phyloP scores from a whole-genome alignment of 805 yeast species.

The Candida vaughaniae region DNA sequence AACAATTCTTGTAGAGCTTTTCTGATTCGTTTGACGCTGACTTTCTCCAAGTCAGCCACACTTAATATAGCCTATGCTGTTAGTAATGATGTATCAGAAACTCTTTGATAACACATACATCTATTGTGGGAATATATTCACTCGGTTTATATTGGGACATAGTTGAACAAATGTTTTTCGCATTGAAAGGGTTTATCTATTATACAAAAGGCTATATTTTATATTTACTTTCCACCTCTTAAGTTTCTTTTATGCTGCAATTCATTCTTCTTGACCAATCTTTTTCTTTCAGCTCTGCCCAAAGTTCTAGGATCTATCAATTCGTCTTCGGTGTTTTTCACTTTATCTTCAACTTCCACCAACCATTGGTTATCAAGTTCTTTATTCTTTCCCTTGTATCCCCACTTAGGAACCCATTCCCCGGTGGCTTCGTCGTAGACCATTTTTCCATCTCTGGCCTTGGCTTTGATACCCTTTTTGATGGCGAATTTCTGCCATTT shows the following conservation, averaged over 20 bases:
- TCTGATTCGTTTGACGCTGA: slow-evolving; percentile 70
- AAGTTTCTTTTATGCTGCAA: slow-evolving; percentile 82
- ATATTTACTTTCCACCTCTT: too few species aligned
- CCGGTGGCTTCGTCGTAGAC: slow-evolving; percentile 86
- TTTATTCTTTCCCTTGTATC: slow-evolving; percentile 91
- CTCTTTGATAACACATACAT: slow-evolving; percentile 52
- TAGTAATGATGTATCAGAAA: too few species aligned
- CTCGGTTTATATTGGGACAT: slow-evolving; percentile 15
- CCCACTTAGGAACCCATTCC: slow-evolving; percentile 99
- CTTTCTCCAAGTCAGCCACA: slow-evolving; percentile 65
- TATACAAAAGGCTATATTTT: too few species aligned
- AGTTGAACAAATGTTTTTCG: too few species aligned
- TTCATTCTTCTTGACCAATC: slow-evolving; percentile 78
- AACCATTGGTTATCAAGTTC: slow-evolving; percentile 88
- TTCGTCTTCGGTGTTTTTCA: slow-evolving; percentile 51
- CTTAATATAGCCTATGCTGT: slow-evolving; percentile 61
- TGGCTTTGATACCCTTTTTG: slow-evolving; percentile 89
- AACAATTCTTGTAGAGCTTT: slow-evolving; percentile 71
- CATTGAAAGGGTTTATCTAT: too few species aligned
- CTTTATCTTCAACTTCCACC: slow-evolving; percentile 86
- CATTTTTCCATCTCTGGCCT: slow-evolving; percentile 85
- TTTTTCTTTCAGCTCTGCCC: slow-evolving; percentile 79
- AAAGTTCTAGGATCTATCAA: slow-evolving; percentile 85
- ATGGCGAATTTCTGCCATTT: slow-evolving; percentile 98
- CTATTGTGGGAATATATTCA: slow-evolving; percentile 61